phyloP scores from a whole-genome alignment of 2,329 filamentous ascomycete species.

The Helotiales sp. region DNA sequence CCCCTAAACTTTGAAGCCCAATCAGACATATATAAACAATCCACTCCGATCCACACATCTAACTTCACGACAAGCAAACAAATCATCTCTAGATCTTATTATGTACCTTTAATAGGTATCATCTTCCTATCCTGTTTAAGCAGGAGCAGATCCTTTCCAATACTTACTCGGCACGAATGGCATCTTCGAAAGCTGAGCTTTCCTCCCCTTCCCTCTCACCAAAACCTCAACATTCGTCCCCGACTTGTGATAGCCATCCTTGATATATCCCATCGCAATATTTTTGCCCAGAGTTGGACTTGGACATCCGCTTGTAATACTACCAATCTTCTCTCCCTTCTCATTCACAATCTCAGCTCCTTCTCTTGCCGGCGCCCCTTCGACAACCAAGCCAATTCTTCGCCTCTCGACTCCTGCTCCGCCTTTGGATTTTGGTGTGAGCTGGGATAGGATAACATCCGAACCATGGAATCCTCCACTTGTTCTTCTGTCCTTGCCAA shows the following conservation, averaged over 20 bases:
- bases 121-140: conserved; percentile 2
- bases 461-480: conserved; percentile 81
- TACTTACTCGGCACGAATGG: conserved; percentile 70
- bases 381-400: conserved; percentile 77
- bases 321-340: conserved; percentile 69
- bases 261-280: conserved; percentile 88
- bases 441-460: conserved; percentile 73
- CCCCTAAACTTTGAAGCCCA: too few species aligned
- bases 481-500: conserved; percentile 72
- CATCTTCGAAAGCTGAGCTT: conserved; percentile 68
- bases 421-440: conserved; percentile 72
- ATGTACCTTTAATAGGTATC: background rate
- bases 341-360: conserved; percentile 73
- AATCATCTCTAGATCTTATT: too few species aligned
- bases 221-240: conserved; percentile 66
- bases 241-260: conserved; percentile 65
- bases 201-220: conserved; percentile 65
- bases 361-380: conserved; percentile 87
- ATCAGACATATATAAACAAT: too few species aligned
- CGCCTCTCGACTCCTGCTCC: conserved; percentile 69
- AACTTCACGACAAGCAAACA: too few species aligned
- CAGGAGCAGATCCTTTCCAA: conserved; percentile 36
- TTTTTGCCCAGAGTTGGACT: conserved; percentile 85
- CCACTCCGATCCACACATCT: too few species aligned
- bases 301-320: conserved; percentile 85